Percentiles rank a stretch among this genome's conserved stretches.
Evolutionary conservation across 768 basidiomycete species (phyloP).

Genomic region (Amyloporia xantha): DNA sequence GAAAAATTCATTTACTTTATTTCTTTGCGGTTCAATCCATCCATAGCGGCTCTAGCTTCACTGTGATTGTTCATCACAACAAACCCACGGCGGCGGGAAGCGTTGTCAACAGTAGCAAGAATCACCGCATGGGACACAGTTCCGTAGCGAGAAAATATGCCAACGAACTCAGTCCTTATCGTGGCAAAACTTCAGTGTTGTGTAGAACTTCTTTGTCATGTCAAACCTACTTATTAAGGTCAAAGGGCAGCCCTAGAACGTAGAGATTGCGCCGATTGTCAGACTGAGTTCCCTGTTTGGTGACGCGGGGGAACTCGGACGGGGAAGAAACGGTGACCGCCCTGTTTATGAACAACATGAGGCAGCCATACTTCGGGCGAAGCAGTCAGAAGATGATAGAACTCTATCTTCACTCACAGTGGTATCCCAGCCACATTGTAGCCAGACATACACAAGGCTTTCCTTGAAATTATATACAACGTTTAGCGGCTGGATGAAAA

Average conservation of each 20-base stretch:
- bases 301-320: conserved; percentile 14
- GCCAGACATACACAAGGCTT: conserved; percentile 62
- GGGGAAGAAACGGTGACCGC: conserved; percentile 17
- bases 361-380: neutral
- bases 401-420: conserved; percentile 37
- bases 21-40: conserved; percentile 56
- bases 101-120: conserved; percentile 77
- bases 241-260: conserved; percentile 78
- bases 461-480: conserved; percentile 32
- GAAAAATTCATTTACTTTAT: conserved; percentile 44
- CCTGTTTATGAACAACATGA: conserved; percentile 8
- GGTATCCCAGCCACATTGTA: conserved; percentile 48
- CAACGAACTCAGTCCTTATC: conserved; percentile 48
- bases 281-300: conserved; percentile 26
- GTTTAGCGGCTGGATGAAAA: neutral
- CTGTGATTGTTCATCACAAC: conserved; percentile 72
- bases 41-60: conserved; percentile 67
- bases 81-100: conserved; percentile 78
- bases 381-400: neutral
- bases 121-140: conserved; percentile 72
- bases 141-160: conserved; percentile 58
- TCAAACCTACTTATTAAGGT: conserved; percentile 59
- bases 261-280: conserved; percentile 72
- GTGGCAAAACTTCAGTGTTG: too few relatives aligned
- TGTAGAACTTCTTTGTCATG: too few relatives aligned